Percentiles rank a stretch among this genome's conserved stretches.
Evolutionary conservation across 371 early-diverging fungal genomes (phyloP).

Genomic region (Chytridiales sp.): DNA sequence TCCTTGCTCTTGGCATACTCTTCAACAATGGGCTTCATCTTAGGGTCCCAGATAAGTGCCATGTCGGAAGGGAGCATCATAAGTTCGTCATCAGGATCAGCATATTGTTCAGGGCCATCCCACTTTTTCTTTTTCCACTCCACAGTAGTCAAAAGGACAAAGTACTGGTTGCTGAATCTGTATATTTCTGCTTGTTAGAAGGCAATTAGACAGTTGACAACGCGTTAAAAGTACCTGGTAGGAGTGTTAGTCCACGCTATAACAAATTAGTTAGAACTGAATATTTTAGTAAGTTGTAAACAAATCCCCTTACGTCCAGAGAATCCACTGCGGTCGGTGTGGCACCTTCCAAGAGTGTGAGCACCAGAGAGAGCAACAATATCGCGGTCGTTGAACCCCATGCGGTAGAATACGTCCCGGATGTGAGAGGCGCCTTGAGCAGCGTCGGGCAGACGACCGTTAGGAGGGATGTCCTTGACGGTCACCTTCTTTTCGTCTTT

Average conservation of each 20-base stretch:
- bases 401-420: conserved; percentile 85
- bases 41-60: conserved; percentile 56
- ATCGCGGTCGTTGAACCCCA: conserved; percentile 93
- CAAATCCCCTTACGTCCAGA: conserved; percentile 59
- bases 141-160: conserved; percentile 47
- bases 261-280: not conserved
- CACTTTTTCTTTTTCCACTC: conserved; percentile 80
- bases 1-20: conserved; percentile 70
- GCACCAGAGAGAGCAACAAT: conserved; percentile 90
- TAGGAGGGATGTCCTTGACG: conserved; percentile 67
- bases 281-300: not conserved
- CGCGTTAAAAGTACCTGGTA: too few species aligned
- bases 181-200: too few species aligned
- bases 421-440: conserved; percentile 68
- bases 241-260: conserved; percentile 82
- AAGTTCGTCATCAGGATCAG: conserved; percentile 62
- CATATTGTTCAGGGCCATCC: conserved; percentile 83
- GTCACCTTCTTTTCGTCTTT: conserved; percentile 35
- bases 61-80: conserved; percentile 93
- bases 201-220: too few species aligned
- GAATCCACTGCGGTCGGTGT: conserved; percentile 81
- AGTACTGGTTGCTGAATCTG: conserved; percentile 88
- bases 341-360: conserved; percentile 67
- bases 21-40: conserved; percentile 75
- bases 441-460: conserved; percentile 94